phyloP scores from a whole-genome alignment of 2,329 filamentous ascomycete genomes.

The Xylaria sp. region DNA sequence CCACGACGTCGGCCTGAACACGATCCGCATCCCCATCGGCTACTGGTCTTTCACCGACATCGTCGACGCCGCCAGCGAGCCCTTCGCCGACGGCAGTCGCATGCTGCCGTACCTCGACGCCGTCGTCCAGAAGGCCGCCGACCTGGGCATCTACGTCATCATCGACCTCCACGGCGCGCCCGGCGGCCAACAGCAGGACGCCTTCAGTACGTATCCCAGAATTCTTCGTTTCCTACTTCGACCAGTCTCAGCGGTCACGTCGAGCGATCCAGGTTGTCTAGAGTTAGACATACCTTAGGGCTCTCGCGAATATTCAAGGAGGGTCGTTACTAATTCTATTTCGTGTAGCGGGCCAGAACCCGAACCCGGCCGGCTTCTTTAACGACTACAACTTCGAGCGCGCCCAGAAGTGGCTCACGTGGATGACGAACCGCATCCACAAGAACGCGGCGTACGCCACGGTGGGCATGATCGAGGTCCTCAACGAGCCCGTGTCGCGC shows the following conservation, averaged over 20 bases:
- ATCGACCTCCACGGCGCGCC: conserved; percentile 31
- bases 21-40: conserved; percentile 30
- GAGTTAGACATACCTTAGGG: too few species aligned
- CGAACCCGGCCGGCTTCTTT: conserved; percentile 54
- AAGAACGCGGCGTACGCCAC: conserved; percentile 50
- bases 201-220: too few species aligned
- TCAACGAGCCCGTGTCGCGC: conserved; percentile 58
- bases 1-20: conserved; percentile 29
- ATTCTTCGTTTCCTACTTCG: too few species aligned
- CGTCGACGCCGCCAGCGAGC: conserved; percentile 28
- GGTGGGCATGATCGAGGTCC: conserved; percentile 60
- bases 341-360: conserved; percentile 33
- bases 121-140: conserved; percentile 37
- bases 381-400: conserved; percentile 58
- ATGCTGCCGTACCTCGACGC: conserved; percentile 39
- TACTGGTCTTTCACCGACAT: conserved; percentile 31
- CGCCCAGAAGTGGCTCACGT: conserved; percentile 57
- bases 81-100: conserved; percentile 31
- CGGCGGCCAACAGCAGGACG: conserved; percentile 29
- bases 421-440: conserved; percentile 57
- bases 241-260: too few species aligned
- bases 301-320: too few species aligned
- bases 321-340: too few species aligned
- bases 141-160: conserved; percentile 40
- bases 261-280: too few species aligned